Conservation (phyloP, 768 basidiomycete genomes). For the Phylloporus arenicola region DNA sequence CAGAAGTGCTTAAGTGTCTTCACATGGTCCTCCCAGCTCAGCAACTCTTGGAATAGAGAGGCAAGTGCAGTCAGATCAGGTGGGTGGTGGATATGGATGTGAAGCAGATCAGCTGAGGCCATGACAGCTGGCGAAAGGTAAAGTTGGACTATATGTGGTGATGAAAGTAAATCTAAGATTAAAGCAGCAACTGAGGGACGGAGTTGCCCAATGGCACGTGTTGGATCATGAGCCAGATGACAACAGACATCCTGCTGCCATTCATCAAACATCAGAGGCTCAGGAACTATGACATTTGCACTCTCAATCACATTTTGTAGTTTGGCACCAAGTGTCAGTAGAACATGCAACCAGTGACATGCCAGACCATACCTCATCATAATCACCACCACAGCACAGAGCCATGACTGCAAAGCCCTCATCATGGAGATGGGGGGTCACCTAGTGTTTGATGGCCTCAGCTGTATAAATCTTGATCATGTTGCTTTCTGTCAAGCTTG, state of each 20-base stretch:
- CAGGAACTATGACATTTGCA: neutral
- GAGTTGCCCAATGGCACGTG: neutral
- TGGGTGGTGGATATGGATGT: neutral
- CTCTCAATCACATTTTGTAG: neutral
- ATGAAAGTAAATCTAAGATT: neutral
- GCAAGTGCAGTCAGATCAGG: neutral
- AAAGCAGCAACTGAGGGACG: neutral
- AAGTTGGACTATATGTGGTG: neutral
- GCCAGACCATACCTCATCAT: constrained; percentile 13
- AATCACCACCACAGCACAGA: constrained; percentile 1
- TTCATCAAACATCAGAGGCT: neutral
- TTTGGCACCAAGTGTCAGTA: neutral
- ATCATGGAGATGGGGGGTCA: constrained; percentile 13
- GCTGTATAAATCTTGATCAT: constrained; percentile 1
- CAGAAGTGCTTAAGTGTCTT: neutral
- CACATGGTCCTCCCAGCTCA: neutral
- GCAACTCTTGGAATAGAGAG: neutral
- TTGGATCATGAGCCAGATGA: neutral
- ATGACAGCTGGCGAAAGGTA: neutral
- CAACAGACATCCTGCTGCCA: neutral
- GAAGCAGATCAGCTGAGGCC: neutral
- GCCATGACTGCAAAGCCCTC: neutral
- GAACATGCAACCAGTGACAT: neutral
- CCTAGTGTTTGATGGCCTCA: neutral
- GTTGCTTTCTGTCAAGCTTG: neutral